phyloP scores from a whole-genome alignment of 805 yeast genomes.

The Priceomyces haplophilus region DNA sequence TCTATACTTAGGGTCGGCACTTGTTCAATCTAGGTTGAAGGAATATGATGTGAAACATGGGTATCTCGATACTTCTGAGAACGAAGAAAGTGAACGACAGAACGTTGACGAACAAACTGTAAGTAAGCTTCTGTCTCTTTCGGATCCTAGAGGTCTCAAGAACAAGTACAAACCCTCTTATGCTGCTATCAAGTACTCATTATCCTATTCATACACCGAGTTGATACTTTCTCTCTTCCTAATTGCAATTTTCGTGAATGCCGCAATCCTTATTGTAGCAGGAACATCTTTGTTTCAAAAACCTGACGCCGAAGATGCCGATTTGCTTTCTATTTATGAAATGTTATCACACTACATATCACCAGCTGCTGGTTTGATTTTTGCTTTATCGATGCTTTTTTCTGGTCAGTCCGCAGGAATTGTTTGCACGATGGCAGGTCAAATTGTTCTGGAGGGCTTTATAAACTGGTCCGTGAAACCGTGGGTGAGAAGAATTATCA shows the following conservation, averaged over 20 bases:
- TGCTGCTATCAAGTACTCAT: slow-evolving; percentile 40
- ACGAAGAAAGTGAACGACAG: slow-evolving; percentile 10
- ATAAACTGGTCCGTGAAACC: slow-evolving; percentile 44
- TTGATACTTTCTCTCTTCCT: slow-evolving; percentile 38
- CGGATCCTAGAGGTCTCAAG: slow-evolving; percentile 29
- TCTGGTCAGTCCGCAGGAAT: slow-evolving; percentile 49
- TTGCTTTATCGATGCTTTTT: slow-evolving; percentile 45
- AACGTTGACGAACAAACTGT: slow-evolving; percentile 16
- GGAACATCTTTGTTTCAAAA: slow-evolving; percentile 40
- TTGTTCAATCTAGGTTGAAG: slow-evolving; percentile 43
- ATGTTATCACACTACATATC: slow-evolving; percentile 43
- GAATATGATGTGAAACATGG: slow-evolving; percentile 40
- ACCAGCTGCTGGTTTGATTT: slow-evolving; percentile 44
- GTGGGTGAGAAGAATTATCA: slow-evolving; percentile 41
- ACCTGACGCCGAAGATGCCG: slow-evolving; percentile 47
- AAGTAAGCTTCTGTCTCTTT: slow-evolving; percentile 10
- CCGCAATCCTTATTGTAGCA: slow-evolving; percentile 45
- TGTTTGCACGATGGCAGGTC: slow-evolving; percentile 50
- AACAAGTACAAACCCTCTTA: slow-evolving; percentile 40
- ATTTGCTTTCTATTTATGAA: slow-evolving; percentile 42
- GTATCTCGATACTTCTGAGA: slow-evolving; percentile 8
- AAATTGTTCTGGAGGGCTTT: slow-evolving; percentile 44
- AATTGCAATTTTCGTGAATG: slow-evolving; percentile 44
- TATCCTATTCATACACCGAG: slow-evolving; percentile 39
- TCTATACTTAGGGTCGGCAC: slow-evolving; percentile 41